Base-by-base conservation (phyloP, 2,329 filamentous ascomycete genomes). In the Davidsoniella eucalypti region DNA sequence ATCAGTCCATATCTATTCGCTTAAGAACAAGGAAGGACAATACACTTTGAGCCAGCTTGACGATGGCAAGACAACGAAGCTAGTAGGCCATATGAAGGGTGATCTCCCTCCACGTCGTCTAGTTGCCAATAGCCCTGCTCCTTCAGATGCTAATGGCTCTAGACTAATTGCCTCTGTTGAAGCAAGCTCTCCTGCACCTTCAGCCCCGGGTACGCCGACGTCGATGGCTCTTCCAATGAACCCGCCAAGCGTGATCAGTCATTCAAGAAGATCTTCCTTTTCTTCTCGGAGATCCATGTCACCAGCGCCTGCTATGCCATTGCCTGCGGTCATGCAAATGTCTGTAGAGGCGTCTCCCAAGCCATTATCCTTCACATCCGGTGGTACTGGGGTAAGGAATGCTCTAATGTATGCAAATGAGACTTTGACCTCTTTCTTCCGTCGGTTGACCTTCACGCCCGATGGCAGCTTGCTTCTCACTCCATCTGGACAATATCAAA, bases 21-120 rank as follows among this genome's bases (percentile, higher is more conserved):
- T 98, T 55, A 94, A 87, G 69, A 94, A 85, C 18, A 98, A 96
- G 61, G 92, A 98, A 59, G 92, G 92, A 26, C 87, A 94, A 58
- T 94, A 94, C 61, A 87, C 87, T 0, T 71, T 98, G 47, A 63
- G 62, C 52, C 72, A 67, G 50, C 70, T 73, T 52, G 71, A 78
- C 52, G 75, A 78, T 55, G 69, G 70, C 55, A 80, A 78, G 50
- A 80, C 86, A 17, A 80, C 84, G 54, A 88, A 88, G 63, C 74
- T 96, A 55, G 82, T 86, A 44, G 92, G 84, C 57, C 78, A 81
- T 57, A 67, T 71, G 57, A 81, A 78, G 67, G 90, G 93, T 71
- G 92, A 98, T 63, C 70, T 98, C n/a, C 93, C 92, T 26, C 80
- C 85, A 38, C 80, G 90, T 55, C 78, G 90, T 43, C 87, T 95